Conservation (phyloP, 306 rosid genomes). For the Prosopis cineraria region DNA sequence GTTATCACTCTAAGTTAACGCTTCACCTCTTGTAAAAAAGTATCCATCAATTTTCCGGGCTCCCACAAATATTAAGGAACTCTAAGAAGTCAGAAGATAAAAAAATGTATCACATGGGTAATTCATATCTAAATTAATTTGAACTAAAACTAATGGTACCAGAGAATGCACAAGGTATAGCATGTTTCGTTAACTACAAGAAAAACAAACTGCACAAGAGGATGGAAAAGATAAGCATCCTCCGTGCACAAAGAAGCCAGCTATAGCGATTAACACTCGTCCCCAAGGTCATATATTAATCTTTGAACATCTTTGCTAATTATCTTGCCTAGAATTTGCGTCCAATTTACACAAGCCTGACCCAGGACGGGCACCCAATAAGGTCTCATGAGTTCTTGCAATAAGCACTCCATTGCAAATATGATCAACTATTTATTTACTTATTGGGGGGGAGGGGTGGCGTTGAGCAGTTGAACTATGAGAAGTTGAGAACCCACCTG, state of each 20-base stretch:
- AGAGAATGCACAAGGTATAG: neutral
- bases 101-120: neutral
- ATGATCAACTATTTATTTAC: neutral
- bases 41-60: neutral
- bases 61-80: neutral
- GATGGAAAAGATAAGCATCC: neutral
- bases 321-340: neutral
- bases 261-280: neutral
- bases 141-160: neutral
- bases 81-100: neutral
- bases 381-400: neutral
- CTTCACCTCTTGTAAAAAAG: neutral
- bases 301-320: neutral
- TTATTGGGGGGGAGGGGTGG: neutral
- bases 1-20: conserved; percentile 16
- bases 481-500: conserved; percentile 48
- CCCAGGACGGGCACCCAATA: neutral
- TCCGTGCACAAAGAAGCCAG: neutral
- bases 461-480: neutral
- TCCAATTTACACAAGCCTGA: neutral
- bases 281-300: neutral
- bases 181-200: neutral
- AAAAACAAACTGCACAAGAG: neutral
- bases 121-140: neutral
- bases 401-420: conserved; percentile 1